phyloP scores from a whole-genome alignment of 2,329 filamentous ascomycete species.

The Neodidymelliopsis sp. region DNA sequence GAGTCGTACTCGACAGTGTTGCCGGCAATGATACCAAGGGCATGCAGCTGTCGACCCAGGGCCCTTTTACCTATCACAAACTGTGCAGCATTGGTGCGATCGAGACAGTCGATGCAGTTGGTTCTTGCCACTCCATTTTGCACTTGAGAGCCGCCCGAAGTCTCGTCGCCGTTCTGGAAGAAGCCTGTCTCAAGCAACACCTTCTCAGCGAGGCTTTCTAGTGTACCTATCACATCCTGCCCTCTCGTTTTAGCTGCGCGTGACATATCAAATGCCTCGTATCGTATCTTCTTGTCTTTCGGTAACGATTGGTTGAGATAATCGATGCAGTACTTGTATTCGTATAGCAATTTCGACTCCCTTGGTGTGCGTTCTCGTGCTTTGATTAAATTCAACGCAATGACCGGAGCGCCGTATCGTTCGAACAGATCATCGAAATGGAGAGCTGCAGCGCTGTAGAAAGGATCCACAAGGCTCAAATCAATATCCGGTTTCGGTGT shows the following conservation, averaged over 20 bases:
- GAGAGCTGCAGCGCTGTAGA: slow-evolving; percentile 89
- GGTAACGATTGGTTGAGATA: slow-evolving; percentile 97
- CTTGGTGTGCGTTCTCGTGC: slow-evolving; percentile 84
- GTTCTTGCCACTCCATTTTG: slow-evolving; percentile 95
- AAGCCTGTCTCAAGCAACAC: slow-evolving; percentile 88
- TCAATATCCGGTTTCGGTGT: slow-evolving; percentile 97
- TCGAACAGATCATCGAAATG: slow-evolving; percentile 96
- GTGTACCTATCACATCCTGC: slow-evolving; percentile 90
- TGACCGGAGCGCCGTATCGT: slow-evolving; percentile 90
- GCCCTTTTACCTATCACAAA: slow-evolving; percentile 97
- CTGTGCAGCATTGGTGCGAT: slow-evolving; percentile 96
- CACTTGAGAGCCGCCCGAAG: slow-evolving; percentile 69
- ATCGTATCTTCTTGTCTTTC: slow-evolving; percentile 81
- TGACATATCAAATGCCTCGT: slow-evolving; percentile 98
- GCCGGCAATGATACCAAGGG: slow-evolving; percentile 83
- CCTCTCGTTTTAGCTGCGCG: slow-evolving; percentile 88
- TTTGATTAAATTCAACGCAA: slow-evolving; percentile 89
- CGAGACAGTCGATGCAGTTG: slow-evolving; percentile 97
- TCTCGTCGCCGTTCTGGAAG: slow-evolving; percentile 87
- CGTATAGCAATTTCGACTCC: slow-evolving; percentile 87
- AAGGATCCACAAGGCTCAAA: slow-evolving; percentile 93
- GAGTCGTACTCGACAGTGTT: slow-evolving; percentile 90
- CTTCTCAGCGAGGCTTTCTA: slow-evolving; percentile 88
- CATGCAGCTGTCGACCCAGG: slow-evolving; percentile 88
- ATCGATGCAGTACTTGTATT: slow-evolving; percentile 85